Base-by-base conservation (phyloP, 1,284 basidiomycete species). In the Trichosporon sp. region DNA sequence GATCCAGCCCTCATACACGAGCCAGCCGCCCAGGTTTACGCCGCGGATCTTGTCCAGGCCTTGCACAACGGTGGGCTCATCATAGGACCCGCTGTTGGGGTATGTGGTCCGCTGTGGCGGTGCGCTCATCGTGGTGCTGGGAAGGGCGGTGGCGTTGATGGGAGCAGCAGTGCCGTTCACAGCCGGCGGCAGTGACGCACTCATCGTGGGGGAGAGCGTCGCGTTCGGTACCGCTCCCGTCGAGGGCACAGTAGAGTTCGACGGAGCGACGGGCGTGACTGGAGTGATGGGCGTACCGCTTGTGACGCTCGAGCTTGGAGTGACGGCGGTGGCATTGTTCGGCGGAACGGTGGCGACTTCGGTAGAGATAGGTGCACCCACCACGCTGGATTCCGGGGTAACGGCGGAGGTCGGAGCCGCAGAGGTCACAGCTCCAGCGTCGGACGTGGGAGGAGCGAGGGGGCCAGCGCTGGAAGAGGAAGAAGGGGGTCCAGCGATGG, bases 1-100 rank as follows among this genome's bases (percentile, higher is more conserved):
- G 25, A 63, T 72, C 21, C 65, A 63, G 31, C 65, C 72, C 58
- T 97, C 95, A 85, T 78, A 79, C 61, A 79, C 77, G 6, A 79
- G 74, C 77, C 77, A 79, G 56, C 77, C 94, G 67, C 94, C 94
- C 32, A 95, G 78, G 77, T 95, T 96, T 62, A 95, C 91, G 57
- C 83, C 90, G 76, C 82, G 82, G 66, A 94, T 86, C 70, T 82
- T 85, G 80, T 95, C 87, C 7, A 54, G 25, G 3, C 49, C 49
- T 16, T 54, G 14, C 5, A 54, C 49, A 3, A 31, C 49, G 49
- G 49, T 31, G 3, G 49, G 49, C 14, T 54, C n/a, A 10, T 54
- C 27, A 27, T 31, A 31, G 5, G 49, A 54, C 2, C 49, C 49
- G n/a, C 25, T 29, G 49, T 54, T 54, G 25, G 16, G 29, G 25